Conservation (phyloP, 2,329 filamentous ascomycete genomes). For the Sporothrix curviconia region DNA sequence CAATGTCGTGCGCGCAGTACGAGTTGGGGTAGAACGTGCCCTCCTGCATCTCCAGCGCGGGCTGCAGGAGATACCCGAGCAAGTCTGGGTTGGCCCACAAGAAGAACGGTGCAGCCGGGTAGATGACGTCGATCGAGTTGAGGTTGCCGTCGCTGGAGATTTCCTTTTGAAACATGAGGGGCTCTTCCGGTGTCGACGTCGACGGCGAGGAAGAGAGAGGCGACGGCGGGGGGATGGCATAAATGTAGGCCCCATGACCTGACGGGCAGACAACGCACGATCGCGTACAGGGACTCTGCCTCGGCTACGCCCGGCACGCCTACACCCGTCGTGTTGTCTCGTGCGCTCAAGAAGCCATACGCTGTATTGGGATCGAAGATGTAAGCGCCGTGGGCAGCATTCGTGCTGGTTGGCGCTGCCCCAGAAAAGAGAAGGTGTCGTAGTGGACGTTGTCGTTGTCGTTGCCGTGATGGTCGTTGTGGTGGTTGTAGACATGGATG, state of each 20-base stretch:
- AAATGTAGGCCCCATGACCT: slow-evolving; percentile 61
- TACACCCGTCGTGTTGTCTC: slow-evolving; percentile 53
- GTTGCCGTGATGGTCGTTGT: background rate
- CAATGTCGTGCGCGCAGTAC: slow-evolving; percentile 73
- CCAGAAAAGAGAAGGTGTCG: background rate
- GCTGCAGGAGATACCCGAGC: slow-evolving; percentile 73
- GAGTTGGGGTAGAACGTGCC: slow-evolving; percentile 79
- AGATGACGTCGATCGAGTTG: slow-evolving; percentile 83
- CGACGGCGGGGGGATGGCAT: slow-evolving; percentile 2
- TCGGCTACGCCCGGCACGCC: slow-evolving; percentile 63
- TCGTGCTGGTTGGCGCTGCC: background rate
- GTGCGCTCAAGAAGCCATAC: slow-evolving; percentile 46
- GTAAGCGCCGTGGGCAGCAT: slow-evolving; percentile 3
- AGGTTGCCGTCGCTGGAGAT: slow-evolving; percentile 81
- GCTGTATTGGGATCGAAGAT: slow-evolving; percentile 19
- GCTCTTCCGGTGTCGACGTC: slow-evolving; percentile 62
- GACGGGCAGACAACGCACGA: slow-evolving; percentile 70
- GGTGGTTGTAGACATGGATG: too few relatives aligned
- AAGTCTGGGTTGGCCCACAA: slow-evolving; percentile 76
- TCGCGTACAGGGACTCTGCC: slow-evolving; percentile 68
- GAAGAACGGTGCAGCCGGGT: slow-evolving; percentile 80
- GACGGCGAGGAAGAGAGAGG: background rate
- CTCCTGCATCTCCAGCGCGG: slow-evolving; percentile 72
- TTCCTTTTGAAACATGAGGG: slow-evolving; percentile 75
- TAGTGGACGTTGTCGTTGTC: background rate